Evolutionary conservation across 2,329 filamentous ascomycete genomes (phyloP), one percentile per base, ranked within the genome.

Genomic region (Exophiala calicioides): DNA sequence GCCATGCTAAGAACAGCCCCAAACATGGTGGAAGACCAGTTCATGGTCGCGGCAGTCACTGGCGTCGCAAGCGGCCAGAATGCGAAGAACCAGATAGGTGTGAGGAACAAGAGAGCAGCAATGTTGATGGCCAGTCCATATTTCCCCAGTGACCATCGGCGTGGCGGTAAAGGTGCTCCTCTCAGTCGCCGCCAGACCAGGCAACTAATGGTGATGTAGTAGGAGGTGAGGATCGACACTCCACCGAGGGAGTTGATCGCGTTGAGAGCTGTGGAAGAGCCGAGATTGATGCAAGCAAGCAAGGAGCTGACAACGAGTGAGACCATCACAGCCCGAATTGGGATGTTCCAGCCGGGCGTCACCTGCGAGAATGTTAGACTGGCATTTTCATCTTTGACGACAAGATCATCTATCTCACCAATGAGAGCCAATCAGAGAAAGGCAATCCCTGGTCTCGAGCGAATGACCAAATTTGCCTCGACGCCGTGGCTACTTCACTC

Each of bases 401-500:
- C n/a, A 12, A 24, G 10, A 23, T 12, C 15, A 8, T 9, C 8
- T 9, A 12, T 24, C 29, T 20, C 6, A 42, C 37, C 35, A 41
- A 6, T 5, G 43, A 31, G n/a, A 52, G 23, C 45, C 39, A 45
- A 13, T 4, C 8, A 4, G 32, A 31, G 13, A 24, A 5, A 18
- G 68, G 69, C 3, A 72, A 43, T 3, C 70, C 70, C 23, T 59
- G 55, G 44, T 72, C 70, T 18, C 70, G 65, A 3, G 69, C 67
- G 57, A 81, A 81, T 0, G 78, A 75, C 74, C 75, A 81, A 8
- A 77, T 72, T 44, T 80, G 72, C 8, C 79, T 71, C 1, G 78
- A 81, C 0, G 79, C 78, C 0, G 81, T 77, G 1, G 76, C 77
- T 0, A 83, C 71, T 48, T 78, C 75, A 1, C 74, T 74, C 13